phyloP scores from a whole-genome alignment of 176 grass and related monocot genomes.

The Ensete ventricosum region DNA sequence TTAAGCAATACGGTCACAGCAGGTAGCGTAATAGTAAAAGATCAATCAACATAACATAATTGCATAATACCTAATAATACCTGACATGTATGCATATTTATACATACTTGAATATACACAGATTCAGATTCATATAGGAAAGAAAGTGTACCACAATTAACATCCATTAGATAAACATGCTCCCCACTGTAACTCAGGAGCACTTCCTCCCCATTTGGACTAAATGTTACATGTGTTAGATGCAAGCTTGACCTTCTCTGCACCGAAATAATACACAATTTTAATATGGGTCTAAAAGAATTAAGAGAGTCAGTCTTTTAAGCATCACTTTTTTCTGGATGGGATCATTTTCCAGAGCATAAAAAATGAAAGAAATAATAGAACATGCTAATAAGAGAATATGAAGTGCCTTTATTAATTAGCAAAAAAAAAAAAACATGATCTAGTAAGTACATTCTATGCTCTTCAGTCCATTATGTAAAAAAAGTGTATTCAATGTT shows the following conservation, averaged over 20 bases:
- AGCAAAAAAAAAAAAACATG: no score
- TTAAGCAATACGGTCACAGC: neutral
- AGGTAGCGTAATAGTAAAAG: neutral
- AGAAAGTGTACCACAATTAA: slow-evolving; percentile 53
- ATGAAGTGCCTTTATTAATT: no score
- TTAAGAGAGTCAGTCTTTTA: neutral
- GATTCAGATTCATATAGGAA: neutral
- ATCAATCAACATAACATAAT: neutral
- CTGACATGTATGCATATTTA: neutral
- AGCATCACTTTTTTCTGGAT: neutral
- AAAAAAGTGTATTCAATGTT: no score
- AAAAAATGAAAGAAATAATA: no score
- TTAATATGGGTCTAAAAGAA: slow-evolving; percentile 13
- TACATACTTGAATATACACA: neutral
- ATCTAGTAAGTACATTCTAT: no score
- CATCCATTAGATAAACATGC: slow-evolving; percentile 92
- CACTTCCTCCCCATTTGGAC: slow-evolving; percentile 80
- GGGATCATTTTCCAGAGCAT: neutral
- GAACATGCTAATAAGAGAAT: no score
- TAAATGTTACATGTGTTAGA: slow-evolving; percentile 91
- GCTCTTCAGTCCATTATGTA: no score
- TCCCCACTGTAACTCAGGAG: slow-evolving; percentile 94
- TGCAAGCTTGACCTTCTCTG: slow-evolving; percentile 79
- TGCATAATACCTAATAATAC: neutral
- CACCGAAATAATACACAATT: slow-evolving; percentile 13